A percentile compares a stretch with the other conserved stretches of the same genome.
Conservation (phyloP, 345 rosid genomes). For the Nephelium lappaceum region DNA sequence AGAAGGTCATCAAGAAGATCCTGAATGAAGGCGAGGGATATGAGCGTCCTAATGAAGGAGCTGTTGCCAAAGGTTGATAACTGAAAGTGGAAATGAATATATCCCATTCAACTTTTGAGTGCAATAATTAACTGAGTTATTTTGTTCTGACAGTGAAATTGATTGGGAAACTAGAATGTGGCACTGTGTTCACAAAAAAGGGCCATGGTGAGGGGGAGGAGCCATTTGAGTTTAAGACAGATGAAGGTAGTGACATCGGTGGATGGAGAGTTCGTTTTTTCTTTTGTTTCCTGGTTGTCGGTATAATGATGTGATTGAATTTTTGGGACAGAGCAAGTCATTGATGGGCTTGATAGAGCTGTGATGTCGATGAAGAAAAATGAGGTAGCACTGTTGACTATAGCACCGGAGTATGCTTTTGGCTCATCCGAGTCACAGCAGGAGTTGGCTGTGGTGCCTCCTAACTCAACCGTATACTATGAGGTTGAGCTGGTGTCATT, state of each 20-base stretch:
- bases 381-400: slow-evolving; percentile 70
- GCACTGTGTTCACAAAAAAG: slow-evolving; percentile 73
- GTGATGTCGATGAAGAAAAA: slow-evolving; percentile 86
- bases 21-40: slow-evolving; percentile 90
- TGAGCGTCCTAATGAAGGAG: slow-evolving; percentile 83
- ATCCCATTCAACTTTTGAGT: neutral
- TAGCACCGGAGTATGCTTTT: slow-evolving; percentile 86
- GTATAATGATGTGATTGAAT: neutral
- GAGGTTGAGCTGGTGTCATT: slow-evolving; percentile 82
- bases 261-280: neutral
- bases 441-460: slow-evolving; percentile 73
- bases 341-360: slow-evolving; percentile 91
- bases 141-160: slow-evolving; percentile 66
- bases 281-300: neutral
- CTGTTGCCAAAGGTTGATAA: slow-evolving; percentile 64
- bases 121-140: neutral
- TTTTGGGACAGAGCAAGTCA: slow-evolving; percentile 69
- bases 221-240: slow-evolving; percentile 77
- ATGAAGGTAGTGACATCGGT: slow-evolving; percentile 60
- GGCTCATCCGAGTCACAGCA: slow-evolving; percentile 71
- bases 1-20: slow-evolving; percentile 77
- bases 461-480: slow-evolving; percentile 68
- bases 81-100: too few relatives aligned
- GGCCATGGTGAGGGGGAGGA: slow-evolving; percentile 69
- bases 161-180: slow-evolving; percentile 82